These are phyloP conservation scores for Acanthamoeba sp. DNA, from an alignment of 208 protist genomes.

Conservation along the genomic window DNA sequence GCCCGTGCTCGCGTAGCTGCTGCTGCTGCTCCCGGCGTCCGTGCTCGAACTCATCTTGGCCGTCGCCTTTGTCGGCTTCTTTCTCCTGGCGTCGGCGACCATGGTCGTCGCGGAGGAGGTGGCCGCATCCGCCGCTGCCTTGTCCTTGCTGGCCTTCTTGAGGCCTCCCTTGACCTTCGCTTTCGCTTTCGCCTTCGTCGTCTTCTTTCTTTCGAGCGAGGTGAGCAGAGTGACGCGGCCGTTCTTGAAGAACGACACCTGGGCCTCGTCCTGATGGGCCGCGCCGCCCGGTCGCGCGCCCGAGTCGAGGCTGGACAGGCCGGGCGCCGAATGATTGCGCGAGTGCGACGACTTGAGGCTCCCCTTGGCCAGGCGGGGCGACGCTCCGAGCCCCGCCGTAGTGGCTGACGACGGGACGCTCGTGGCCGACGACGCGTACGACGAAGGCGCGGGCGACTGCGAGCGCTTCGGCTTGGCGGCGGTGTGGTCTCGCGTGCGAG, in stretches of 20 bases:
- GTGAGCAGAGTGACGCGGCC: constrained; percentile 13
- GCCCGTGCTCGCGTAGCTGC: background rate
- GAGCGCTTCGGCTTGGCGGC: background rate
- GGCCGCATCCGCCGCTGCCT: too few species aligned
- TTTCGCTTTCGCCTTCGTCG: background rate
- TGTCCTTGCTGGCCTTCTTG: background rate
- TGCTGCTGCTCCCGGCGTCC: background rate
- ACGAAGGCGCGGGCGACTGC: background rate
- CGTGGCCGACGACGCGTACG: background rate
- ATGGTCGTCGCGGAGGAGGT: too few species aligned
- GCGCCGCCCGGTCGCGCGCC: background rate
- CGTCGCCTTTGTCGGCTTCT: background rate
- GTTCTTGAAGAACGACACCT: constrained; percentile 49
- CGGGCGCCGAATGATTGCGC: constrained; percentile 7
- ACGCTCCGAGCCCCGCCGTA: background rate
- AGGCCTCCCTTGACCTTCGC: background rate
- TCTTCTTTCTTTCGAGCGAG: background rate
- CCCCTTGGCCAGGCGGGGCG: background rate
- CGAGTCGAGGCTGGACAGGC: background rate
- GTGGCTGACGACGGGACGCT: constrained; percentile 4
- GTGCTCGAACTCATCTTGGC: background rate
- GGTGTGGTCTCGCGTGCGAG: background rate
- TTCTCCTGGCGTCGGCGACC: background rate
- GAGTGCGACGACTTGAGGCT: constrained; percentile 4
- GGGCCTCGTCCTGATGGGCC: background rate